phyloP scores from a whole-genome alignment of 1,284 basidiomycete species.

The Macrocybe sp. region DNA sequence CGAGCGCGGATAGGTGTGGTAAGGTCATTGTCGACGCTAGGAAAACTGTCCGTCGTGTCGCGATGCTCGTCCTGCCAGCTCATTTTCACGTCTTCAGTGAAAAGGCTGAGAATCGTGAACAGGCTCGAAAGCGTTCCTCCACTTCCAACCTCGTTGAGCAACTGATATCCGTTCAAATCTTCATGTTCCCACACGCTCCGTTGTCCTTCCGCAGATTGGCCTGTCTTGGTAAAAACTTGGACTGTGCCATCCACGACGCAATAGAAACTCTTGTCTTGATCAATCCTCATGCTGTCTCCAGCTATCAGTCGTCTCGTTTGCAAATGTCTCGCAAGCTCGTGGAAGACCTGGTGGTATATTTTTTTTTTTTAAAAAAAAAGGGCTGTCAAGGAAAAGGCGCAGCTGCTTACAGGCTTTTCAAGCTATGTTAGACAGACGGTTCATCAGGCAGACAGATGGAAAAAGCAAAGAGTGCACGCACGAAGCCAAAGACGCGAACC shows the following conservation, averaged over 20 bases:
- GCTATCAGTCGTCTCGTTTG: slow-evolving; percentile 90
- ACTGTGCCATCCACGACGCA: slow-evolving; percentile 92
- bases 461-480: slow-evolving; percentile 22
- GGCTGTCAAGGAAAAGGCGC: neutral
- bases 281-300: slow-evolving; percentile 86
- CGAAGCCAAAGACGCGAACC: slow-evolving; percentile 91
- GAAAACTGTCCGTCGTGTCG: slow-evolving; percentile 24
- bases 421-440: slow-evolving; percentile 33
- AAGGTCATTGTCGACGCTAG: slow-evolving; percentile 13
- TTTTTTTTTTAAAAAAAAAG: neutral
- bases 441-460: neutral
- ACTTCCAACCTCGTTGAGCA: slow-evolving; percentile 92
- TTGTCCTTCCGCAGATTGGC: slow-evolving; percentile 39
- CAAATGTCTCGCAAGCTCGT: slow-evolving; percentile 89
- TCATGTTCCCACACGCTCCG: slow-evolving; percentile 72
- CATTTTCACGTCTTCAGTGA: slow-evolving; percentile 96
- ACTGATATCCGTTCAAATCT: slow-evolving; percentile 88
- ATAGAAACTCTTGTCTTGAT: slow-evolving; percentile 92
- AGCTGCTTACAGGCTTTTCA: slow-evolving; percentile 79
- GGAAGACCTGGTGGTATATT: slow-evolving; percentile 64
- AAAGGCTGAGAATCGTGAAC: slow-evolving; percentile 93
- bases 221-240: slow-evolving; percentile 77
- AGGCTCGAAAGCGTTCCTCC: slow-evolving; percentile 93
- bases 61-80: slow-evolving; percentile 72
- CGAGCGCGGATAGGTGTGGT: slow-evolving; percentile 19